Percentiles rank a stretch among this genome's conserved stretches.
Conservation (phyloP, 139 green algal species). For the Desmodesmus armatus region DNA sequence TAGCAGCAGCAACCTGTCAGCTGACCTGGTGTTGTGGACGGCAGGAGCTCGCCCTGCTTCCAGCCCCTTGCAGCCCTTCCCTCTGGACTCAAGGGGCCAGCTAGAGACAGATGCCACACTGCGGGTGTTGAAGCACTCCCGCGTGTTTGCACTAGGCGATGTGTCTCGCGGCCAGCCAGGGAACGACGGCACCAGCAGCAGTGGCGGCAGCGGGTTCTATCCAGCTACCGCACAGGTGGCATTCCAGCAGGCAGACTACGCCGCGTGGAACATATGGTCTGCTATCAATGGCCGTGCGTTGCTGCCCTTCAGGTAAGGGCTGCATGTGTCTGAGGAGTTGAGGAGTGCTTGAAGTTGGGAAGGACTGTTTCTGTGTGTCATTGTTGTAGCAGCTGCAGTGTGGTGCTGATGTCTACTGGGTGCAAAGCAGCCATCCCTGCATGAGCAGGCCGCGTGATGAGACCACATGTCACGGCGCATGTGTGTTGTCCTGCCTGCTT, state of each 20-base stretch:
- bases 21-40: constrained; percentile 91
- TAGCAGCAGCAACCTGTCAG: constrained; percentile 48
- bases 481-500: not conserved
- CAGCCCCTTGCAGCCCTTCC: constrained; percentile 74
- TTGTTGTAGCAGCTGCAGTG: not conserved
- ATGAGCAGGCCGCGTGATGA: too few relatives aligned
- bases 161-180: constrained; percentile 54
- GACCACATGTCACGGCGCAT: too few relatives aligned
- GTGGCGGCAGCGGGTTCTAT: constrained; percentile 1
- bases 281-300: constrained; percentile 88
- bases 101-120: constrained; percentile 87
- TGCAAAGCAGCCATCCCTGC: not conserved
- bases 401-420: not conserved
- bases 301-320: constrained; percentile 85
- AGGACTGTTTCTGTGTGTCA: not conserved
- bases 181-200: not conserved
- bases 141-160: constrained; percentile 96
- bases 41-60: constrained; percentile 78
- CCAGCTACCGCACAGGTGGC: constrained; percentile 92
- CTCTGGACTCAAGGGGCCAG: constrained; percentile 64
- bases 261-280: constrained; percentile 98
- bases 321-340: too few relatives aligned
- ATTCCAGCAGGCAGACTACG: constrained; percentile 98
- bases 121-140: constrained; percentile 69
- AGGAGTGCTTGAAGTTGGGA: too few relatives aligned